A percentile compares a stretch with the other conserved stretches of the same genome.
These are phyloP conservation scores for Blastobotrys attinorum DNA, from an alignment of 805 yeast genomes.

Conservation along the genomic window DNA sequence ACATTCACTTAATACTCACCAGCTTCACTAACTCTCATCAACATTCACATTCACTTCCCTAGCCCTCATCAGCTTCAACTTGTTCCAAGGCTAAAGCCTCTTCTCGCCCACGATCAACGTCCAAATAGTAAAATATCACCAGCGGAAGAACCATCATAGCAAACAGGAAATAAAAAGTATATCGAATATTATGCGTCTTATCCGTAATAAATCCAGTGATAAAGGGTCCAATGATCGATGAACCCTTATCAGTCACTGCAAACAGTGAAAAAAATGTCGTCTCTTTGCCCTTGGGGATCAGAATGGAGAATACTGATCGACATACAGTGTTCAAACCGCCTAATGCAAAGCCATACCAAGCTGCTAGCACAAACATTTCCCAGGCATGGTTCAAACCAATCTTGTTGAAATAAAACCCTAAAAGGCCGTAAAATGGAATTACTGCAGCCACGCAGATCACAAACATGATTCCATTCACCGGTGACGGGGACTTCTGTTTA, in stretches of 20 bases:
- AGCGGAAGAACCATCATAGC: constrained; percentile 45
- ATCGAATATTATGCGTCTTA: constrained; percentile 62
- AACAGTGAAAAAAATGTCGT: constrained; percentile 68
- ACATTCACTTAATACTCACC: too few relatives aligned
- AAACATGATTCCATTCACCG: constrained; percentile 41
- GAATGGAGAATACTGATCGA: constrained; percentile 56
- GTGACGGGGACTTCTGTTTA: constrained; percentile 22
- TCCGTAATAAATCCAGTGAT: constrained; percentile 68
- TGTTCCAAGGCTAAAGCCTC: constrained; percentile 42
- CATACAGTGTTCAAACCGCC: constrained; percentile 69
- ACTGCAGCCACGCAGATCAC: constrained; percentile 54
- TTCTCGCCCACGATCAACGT: constrained; percentile 52
- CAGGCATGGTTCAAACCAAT: constrained; percentile 55
- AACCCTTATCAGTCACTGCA: constrained; percentile 74
- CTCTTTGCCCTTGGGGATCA: constrained; percentile 70
- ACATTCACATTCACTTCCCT: too few relatives aligned
- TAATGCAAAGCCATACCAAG: constrained; percentile 68
- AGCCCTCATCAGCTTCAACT: constrained; percentile 7
- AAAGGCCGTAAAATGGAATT: constrained; percentile 64
- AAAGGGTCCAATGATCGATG: constrained; percentile 66
- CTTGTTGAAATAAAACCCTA: constrained; percentile 49
- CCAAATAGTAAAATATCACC: constrained; percentile 47
- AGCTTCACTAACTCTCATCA: too few relatives aligned
- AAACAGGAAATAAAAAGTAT: constrained; percentile 60
- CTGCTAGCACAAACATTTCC: constrained; percentile 62